These are phyloP conservation scores for Xylaria venustula DNA, from an alignment of 495 filamentous ascomycete genomes.

Conservation along the genomic window DNA sequence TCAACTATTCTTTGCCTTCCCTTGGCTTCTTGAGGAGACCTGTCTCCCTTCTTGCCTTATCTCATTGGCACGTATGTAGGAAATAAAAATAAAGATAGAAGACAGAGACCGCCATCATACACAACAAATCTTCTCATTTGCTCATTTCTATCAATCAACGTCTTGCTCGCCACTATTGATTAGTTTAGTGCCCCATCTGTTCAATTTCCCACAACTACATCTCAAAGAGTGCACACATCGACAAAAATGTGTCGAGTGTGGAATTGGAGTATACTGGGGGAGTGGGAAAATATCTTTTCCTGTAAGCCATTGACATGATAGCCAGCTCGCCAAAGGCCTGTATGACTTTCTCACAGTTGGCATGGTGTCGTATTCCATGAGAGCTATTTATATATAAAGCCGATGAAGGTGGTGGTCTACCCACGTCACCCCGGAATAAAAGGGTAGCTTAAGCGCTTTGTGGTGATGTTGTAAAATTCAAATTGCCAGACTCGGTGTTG, in stretches of 20 bases:
- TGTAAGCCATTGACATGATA: background rate
- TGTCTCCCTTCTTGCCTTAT: background rate
- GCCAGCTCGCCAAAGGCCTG: background rate
- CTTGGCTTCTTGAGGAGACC: background rate
- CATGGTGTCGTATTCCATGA: background rate
- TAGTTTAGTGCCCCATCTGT: background rate
- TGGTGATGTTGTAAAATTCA: conserved; percentile 4
- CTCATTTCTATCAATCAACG: conserved; percentile 5
- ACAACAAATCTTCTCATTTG: conserved; percentile 4
- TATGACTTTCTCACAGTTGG: background rate
- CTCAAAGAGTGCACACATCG: background rate
- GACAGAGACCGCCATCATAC: background rate
- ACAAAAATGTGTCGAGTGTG: background rate
- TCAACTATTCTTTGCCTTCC: background rate
- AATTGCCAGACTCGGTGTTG: conserved; percentile 27
- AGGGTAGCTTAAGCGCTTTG: conserved; percentile 2
- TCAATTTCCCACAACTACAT: conserved; percentile 3
- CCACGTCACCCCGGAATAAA: background rate
- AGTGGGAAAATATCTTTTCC: background rate
- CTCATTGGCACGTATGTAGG: background rate
- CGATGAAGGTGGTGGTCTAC: background rate
- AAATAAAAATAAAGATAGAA: background rate
- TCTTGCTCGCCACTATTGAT: background rate
- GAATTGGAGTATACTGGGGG: background rate
- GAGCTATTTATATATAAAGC: background rate